These are phyloP conservation scores for Russula sp. DNA, from an alignment of 768 basidiomycete genomes.

Conservation along the genomic window DNA sequence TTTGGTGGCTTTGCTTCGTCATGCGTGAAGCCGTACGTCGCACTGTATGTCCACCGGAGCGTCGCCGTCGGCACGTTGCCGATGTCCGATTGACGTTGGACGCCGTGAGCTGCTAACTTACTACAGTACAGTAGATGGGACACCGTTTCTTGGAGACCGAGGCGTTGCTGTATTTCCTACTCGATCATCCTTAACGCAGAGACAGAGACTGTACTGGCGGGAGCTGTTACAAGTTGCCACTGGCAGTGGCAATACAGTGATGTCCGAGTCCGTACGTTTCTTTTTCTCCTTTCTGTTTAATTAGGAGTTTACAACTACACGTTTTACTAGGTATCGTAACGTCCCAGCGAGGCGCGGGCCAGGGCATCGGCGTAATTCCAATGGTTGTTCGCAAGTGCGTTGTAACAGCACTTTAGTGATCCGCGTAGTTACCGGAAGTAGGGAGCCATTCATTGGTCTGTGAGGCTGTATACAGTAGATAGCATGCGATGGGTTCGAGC, in stretches of 20 bases:
- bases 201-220: background rate
- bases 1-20: background rate
- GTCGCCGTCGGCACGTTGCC: background rate
- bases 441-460: background rate
- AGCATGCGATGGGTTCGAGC: slow-evolving; percentile 1
- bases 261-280: background rate
- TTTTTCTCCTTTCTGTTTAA: slow-evolving; percentile 3
- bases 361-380: background rate
- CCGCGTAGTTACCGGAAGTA: background rate
- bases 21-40: background rate
- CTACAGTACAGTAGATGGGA: background rate
- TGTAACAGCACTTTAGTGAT: background rate
- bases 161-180: background rate
- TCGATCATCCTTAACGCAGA: background rate
- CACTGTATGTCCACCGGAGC: background rate
- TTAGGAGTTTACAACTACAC: background rate
- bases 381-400: background rate
- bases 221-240: background rate
- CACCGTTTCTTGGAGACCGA: background rate
- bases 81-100: background rate
- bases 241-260: background rate
- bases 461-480: background rate
- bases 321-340: background rate
- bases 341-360: background rate
- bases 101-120: background rate